Evolutionary conservation across 345 rosid genomes (phyloP).

Genomic region (Triadica sebifera): DNA sequence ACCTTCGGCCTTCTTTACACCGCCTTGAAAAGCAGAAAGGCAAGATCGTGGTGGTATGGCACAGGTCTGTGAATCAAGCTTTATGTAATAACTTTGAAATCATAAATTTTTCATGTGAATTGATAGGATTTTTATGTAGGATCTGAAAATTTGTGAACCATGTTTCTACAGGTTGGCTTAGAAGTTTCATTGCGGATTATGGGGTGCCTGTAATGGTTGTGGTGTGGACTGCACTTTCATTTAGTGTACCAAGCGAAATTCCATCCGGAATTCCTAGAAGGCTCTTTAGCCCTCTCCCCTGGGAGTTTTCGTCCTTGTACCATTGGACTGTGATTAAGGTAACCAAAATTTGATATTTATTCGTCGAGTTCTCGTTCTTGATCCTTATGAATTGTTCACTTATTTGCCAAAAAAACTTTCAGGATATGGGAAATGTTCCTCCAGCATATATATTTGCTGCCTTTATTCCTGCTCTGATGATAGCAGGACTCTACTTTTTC

Average conservation of each 20-base stretch:
- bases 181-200: constrained; percentile 74
- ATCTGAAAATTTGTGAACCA: background rate
- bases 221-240: constrained; percentile 73
- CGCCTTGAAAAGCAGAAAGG: constrained; percentile 70
- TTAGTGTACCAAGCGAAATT: constrained; percentile 39
- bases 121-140: background rate
- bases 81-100: background rate
- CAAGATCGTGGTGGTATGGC: constrained; percentile 73
- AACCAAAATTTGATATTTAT: background rate
- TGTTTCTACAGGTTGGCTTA: constrained; percentile 40
- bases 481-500: constrained; percentile 77
- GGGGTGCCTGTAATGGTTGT: constrained; percentile 88
- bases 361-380: background rate
- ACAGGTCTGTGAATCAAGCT: constrained; percentile 41
- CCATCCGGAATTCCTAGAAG: constrained; percentile 78
- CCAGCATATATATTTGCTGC: constrained; percentile 61
- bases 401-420: constrained; percentile 14
- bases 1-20: constrained; percentile 63
- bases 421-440: constrained; percentile 79
- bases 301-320: constrained; percentile 53
- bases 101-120: background rate
- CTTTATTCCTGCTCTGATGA: constrained; percentile 72
- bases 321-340: constrained; percentile 87
- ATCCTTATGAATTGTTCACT: background rate
- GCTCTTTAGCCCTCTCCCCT: constrained; percentile 69